phyloP scores from a whole-genome alignment of 805 yeast genomes.

The Wickerhamiella bombiphila region DNA sequence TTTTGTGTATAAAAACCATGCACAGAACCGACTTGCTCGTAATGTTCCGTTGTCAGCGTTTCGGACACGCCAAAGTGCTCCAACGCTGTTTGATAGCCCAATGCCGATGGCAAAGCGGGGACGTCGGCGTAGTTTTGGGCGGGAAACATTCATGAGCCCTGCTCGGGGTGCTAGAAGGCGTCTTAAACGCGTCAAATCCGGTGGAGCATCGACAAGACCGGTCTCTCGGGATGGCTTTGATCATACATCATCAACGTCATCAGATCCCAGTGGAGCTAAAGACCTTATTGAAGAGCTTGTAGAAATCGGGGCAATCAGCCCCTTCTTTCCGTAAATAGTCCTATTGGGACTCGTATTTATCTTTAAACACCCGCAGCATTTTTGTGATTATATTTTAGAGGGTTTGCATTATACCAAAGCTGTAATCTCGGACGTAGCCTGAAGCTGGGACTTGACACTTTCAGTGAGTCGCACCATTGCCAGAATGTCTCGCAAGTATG shows the following conservation, averaged over 20 bases:
- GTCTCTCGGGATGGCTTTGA: background rate
- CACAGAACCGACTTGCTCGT: slow-evolving; percentile 24
- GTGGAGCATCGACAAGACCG: slow-evolving; percentile 3
- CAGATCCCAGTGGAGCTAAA: slow-evolving; percentile 4
- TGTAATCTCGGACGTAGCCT: slow-evolving; percentile 60
- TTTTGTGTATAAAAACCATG: slow-evolving; percentile 22
- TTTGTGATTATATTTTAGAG: background rate
- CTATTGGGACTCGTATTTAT: too few relatives aligned
- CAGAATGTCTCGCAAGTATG: slow-evolving; percentile 64
- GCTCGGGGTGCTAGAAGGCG: slow-evolving; percentile 1
- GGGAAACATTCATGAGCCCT: background rate
- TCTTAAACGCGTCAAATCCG: slow-evolving; percentile 1
- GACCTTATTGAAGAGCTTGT: slow-evolving; percentile 25
- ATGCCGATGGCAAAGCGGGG: background rate
- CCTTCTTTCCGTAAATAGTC: slow-evolving; percentile 19
- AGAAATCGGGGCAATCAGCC: slow-evolving; percentile 25
- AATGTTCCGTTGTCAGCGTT: slow-evolving; percentile 78
- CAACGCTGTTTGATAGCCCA: background rate
- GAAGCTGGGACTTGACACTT: slow-evolving; percentile 73
- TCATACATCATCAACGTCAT: too few relatives aligned
- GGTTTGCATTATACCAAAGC: slow-evolving; percentile 20
- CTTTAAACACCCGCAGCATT: slow-evolving; percentile 2
- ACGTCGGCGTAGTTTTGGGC: slow-evolving; percentile 1
- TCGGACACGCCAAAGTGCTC: slow-evolving; percentile 52
- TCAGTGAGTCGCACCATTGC: slow-evolving; percentile 72